A percentile compares a stretch with the other conserved stretches of the same genome.
Evolutionary conservation across 202 grass and related monocot genomes (phyloP).

Genomic region (Alloteropsis angusta): DNA sequence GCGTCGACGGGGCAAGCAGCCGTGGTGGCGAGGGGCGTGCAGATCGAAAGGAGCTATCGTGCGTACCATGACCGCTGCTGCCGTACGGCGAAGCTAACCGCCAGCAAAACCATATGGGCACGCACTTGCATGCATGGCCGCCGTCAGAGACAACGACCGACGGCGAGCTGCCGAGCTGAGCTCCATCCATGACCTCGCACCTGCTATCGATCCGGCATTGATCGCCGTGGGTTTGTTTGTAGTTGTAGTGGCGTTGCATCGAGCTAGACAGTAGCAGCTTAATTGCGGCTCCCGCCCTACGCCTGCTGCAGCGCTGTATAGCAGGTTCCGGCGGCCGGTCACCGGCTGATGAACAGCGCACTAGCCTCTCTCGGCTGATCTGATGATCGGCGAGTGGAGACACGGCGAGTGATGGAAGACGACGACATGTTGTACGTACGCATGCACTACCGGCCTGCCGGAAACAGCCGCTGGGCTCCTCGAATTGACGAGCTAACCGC

Average conservation of each 20-base stretch:
- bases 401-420: not conserved
- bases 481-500: constrained; percentile 3
- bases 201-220: not conserved
- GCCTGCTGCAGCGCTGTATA: not conserved
- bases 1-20: not conserved
- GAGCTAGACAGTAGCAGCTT: not conserved
- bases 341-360: not conserved
- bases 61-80: not conserved
- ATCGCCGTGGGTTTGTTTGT: not conserved
- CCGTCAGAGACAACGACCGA: not conserved
- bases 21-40: too few relatives aligned
- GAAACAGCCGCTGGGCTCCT: constrained; percentile 15
- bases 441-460: not conserved
- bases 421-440: constrained; percentile 13
- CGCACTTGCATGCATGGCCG: not conserved
- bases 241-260: not conserved
- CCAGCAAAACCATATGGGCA: not conserved
- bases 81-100: not conserved
- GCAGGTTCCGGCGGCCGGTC: not conserved
- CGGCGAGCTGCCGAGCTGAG: not conserved
- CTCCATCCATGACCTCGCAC: not conserved
- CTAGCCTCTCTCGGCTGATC: not conserved
- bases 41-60: not conserved
- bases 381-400: not conserved
- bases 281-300: not conserved